Conservation (phyloP, 768 basidiomycete genomes). For the Serendipita vermifera region DNA sequence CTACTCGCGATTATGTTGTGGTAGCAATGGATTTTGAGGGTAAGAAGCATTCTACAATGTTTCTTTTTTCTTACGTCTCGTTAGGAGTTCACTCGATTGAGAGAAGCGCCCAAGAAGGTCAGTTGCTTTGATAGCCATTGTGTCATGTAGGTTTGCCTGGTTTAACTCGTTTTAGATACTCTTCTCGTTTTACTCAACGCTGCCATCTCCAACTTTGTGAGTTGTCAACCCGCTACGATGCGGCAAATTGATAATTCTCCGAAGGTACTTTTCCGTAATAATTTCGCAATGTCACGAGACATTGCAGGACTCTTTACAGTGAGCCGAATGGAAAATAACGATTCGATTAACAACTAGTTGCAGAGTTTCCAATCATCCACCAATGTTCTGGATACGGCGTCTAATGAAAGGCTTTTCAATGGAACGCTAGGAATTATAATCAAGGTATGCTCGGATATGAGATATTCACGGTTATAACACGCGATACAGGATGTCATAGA, state of each 20-base stretch:
- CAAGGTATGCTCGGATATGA: constrained; percentile 28
- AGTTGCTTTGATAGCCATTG: neutral
- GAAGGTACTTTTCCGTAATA: constrained; percentile 52
- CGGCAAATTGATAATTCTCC: neutral
- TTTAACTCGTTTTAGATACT: constrained; percentile 27
- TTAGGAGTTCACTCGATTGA: constrained; percentile 51
- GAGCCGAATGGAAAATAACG: constrained; percentile 32
- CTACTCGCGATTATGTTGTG: constrained; percentile 39
- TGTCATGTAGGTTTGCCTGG: too few relatives aligned
- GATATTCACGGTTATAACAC: neutral
- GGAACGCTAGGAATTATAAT: constrained; percentile 49
- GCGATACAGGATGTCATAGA: constrained; percentile 44
- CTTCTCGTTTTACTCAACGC: constrained; percentile 52
- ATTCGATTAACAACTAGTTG: neutral
- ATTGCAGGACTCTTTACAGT: constrained; percentile 49
- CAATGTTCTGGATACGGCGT: constrained; percentile 40
- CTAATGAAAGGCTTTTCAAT: constrained; percentile 46
- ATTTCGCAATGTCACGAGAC: constrained; percentile 50
- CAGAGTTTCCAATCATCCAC: constrained; percentile 18
- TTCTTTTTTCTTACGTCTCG: neutral
- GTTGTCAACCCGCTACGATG: constrained; percentile 10
- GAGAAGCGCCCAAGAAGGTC: constrained; percentile 41
- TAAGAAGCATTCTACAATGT: constrained; percentile 11
- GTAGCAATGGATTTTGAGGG: constrained; percentile 58
- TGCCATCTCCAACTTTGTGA: constrained; percentile 49